Conservation (phyloP, 2,329 filamentous ascomycete species). For the Talaromyces atroroseus region DNA sequence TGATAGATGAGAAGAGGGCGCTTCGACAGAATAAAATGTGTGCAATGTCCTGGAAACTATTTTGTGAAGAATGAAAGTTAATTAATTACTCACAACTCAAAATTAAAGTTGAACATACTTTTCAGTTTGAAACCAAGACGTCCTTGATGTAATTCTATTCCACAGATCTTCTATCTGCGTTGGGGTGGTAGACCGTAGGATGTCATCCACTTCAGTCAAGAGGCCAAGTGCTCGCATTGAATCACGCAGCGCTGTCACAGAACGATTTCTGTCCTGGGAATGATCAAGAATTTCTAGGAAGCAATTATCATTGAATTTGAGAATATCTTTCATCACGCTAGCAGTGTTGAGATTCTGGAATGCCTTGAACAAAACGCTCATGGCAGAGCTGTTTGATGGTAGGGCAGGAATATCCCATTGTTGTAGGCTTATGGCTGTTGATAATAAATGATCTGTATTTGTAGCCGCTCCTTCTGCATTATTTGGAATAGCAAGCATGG, state of each 20-base stretch:
- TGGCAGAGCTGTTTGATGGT: conserved; percentile 56
- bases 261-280: conserved; percentile 31
- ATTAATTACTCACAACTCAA: not conserved
- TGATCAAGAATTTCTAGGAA: conserved; percentile 44
- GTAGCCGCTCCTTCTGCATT: conserved; percentile 44
- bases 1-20: conserved; percentile 73
- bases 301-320: conserved; percentile 57
- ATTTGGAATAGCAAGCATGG: conserved; percentile 61
- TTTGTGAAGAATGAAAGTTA: not conserved
- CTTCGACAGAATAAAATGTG: conserved; percentile 77
- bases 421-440: conserved; percentile 74
- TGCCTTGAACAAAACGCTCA: conserved; percentile 69
- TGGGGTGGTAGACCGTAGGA: conserved; percentile 57
- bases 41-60: conserved; percentile 58
- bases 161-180: conserved; percentile 59
- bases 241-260: conserved; percentile 44
- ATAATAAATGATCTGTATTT: conserved; percentile 67
- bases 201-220: conserved; percentile 75
- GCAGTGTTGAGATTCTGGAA: conserved; percentile 74
- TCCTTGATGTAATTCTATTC: conserved; percentile 58
- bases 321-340: conserved; percentile 50
- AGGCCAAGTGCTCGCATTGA: conserved; percentile 64
- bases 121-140: conserved; percentile 76
- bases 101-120: conserved; percentile 45
- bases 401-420: conserved; percentile 80